Percentiles rank a stretch among this genome's conserved stretches.
Evolutionary conservation across 139 green algal species (phyloP).

Genomic region (Chlorella sorokiniana): DNA sequence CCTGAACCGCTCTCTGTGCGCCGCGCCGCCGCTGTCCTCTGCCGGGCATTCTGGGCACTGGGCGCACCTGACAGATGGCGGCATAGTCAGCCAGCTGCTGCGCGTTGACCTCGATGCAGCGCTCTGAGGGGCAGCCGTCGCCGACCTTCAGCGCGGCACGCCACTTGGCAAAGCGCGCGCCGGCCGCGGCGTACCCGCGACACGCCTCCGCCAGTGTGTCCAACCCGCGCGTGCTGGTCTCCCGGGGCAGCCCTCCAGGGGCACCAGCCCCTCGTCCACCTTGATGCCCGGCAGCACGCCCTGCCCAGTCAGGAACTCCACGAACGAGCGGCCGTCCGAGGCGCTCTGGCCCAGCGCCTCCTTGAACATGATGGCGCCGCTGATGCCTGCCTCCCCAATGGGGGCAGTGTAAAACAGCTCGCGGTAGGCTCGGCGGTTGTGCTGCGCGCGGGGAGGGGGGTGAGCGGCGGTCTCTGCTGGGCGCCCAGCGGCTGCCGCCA

Average conservation of each 20-base stretch:
- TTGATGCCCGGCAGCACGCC: slow-evolving; percentile 87
- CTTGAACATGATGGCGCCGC: slow-evolving; percentile 90
- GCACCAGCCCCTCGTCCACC: slow-evolving; percentile 78
- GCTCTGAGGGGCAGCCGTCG: slow-evolving; percentile 55
- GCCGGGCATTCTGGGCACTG: too few species aligned
- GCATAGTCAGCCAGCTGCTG: slow-evolving; percentile 91
- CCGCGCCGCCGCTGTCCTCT: too few species aligned
- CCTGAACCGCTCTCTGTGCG: too few species aligned
- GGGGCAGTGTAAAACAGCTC: slow-evolving; percentile 75
- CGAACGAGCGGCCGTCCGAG: slow-evolving; percentile 69
- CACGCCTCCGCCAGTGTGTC: slow-evolving; percentile 75
- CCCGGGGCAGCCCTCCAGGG: slow-evolving; percentile 65
- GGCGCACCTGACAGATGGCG: slow-evolving; percentile 80
- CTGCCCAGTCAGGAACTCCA: slow-evolving; percentile 65
- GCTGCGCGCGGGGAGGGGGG: slow-evolving; percentile 19
- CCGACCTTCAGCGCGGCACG: slow-evolving; percentile 82
- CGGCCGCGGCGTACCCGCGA: slow-evolving; percentile 61
- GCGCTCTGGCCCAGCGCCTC: slow-evolving; percentile 85
- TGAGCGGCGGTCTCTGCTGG: too few species aligned
- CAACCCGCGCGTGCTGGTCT: slow-evolving; percentile 90
- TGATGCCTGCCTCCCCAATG: slow-evolving; percentile 67
- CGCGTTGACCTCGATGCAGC: slow-evolving; percentile 79
- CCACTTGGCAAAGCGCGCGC: slow-evolving; percentile 93
- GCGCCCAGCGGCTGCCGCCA: too few species aligned
- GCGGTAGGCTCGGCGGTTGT: slow-evolving; percentile 68